Base-by-base conservation (phyloP, 1,284 basidiomycete genomes). In the Rhodotorula sp. region DNA sequence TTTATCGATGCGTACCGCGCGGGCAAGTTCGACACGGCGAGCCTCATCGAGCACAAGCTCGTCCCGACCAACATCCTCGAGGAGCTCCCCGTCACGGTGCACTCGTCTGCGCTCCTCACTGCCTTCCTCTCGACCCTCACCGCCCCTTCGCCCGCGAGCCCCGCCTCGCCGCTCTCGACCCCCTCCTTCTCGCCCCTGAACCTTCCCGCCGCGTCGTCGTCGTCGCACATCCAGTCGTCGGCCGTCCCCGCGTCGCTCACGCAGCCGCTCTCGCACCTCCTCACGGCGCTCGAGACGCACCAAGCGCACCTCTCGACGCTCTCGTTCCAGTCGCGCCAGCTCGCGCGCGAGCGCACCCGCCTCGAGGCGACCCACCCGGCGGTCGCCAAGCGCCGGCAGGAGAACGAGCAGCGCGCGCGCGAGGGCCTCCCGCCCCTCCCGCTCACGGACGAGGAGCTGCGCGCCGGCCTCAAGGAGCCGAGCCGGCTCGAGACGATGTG, bases 281-380 rank as follows among this genome's bases (percentile, higher is more conserved):
- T 92, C 74, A 91, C 95, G 79, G 88, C 89, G 0, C 85, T 97
- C 74, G 92, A 95, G 81, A 87, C 85, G 71, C 92, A 93, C 85
- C 88, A 89, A 77, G 91, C 91, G 69, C 94, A 97, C 82, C 90
- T 93, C 80, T 91, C 93, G 74, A 97, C 97, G 81, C 87, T 97
- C 69, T 93, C 91, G 61, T 99, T 95, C 85, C 86, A 95, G 79
- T 86, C 87, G 60, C 89, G 96, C 70, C 94, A 97, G 82, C 93
- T 97, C 78, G 90, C 89, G 41, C 88, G 96, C 59, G 96, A 98
- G 82, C 90, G 90, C 80, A 84, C 87, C 53, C 88, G 88, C 73
- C 92, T 93, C 71, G 96, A 99, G 73, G 42, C 44, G 44, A 84
- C 85, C 5, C 67, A 68, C 68, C 69, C 77, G 68, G 89, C 89